A percentile compares a stretch with the other conserved stretches of the same genome.
phyloP scores from a whole-genome alignment of 495 filamentous ascomycete genomes.

The Massariosphaeria phaeospora region DNA sequence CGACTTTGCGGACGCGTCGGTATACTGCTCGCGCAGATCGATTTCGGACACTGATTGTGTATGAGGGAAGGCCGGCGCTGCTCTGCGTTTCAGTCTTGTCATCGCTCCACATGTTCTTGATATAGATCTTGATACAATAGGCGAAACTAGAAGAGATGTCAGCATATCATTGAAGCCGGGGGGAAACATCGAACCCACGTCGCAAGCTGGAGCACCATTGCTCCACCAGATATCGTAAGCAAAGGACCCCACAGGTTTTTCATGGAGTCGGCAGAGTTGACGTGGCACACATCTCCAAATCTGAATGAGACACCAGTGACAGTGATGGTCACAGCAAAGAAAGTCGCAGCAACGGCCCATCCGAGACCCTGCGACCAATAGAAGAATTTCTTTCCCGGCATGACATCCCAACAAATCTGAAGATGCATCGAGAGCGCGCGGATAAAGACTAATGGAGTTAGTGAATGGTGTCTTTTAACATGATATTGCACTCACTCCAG shows the following conservation, averaged over 20 bases:
- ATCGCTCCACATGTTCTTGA: slow-evolving; percentile 68
- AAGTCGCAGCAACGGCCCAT: slow-evolving; percentile 74
- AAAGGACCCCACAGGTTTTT: slow-evolving; percentile 88
- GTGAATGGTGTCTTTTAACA: neutral
- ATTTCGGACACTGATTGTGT: slow-evolving; percentile 69
- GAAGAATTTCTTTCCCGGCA: slow-evolving; percentile 86
- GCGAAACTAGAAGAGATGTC: slow-evolving; percentile 62
- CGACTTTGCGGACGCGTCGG: slow-evolving; percentile 72
- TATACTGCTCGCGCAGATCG: slow-evolving; percentile 85
- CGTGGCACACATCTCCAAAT: slow-evolving; percentile 86
- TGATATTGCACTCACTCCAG: slow-evolving; percentile 56
- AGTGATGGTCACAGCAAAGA: slow-evolving; percentile 66
- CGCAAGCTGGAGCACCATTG: slow-evolving; percentile 69
- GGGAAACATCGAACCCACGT: slow-evolving; percentile 39
- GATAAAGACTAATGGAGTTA: slow-evolving; percentile 59
- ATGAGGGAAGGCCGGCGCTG: slow-evolving; percentile 70
- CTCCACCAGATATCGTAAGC: slow-evolving; percentile 68
- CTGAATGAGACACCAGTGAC: slow-evolving; percentile 91
- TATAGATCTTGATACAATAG: slow-evolving; percentile 92
- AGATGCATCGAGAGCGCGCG: slow-evolving; percentile 88
- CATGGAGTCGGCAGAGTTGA: slow-evolving; percentile 76
- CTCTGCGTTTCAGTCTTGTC: slow-evolving; percentile 55
- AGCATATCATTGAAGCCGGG: neutral
- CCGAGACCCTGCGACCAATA: slow-evolving; percentile 73
- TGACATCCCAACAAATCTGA: slow-evolving; percentile 95